A percentile compares a stretch with the other conserved stretches of the same genome.
phyloP scores from a whole-genome alignment of 176 grass and related monocot genomes.

The Phragmites australis region DNA sequence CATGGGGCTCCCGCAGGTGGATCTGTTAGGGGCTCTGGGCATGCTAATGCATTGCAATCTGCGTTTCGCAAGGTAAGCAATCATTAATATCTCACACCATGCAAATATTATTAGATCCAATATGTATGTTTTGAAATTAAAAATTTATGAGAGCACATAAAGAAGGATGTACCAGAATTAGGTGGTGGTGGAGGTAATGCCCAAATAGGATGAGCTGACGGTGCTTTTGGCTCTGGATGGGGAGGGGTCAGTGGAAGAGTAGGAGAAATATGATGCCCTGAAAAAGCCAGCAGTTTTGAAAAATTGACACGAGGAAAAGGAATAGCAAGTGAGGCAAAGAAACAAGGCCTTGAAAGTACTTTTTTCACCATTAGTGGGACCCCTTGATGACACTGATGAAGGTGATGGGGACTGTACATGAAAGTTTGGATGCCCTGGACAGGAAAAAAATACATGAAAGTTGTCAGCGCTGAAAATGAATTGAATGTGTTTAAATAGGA shows the following conservation, averaged over 20 bases:
- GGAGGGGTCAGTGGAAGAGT: constrained; percentile 54
- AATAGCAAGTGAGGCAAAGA: neutral
- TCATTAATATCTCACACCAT: neutral
- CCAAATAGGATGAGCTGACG: constrained; percentile 65
- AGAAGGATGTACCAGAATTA: constrained; percentile 59
- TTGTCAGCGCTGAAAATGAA: constrained; percentile 3
- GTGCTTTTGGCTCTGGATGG: constrained; percentile 46
- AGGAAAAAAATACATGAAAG: constrained; percentile 26
- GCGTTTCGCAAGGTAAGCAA: constrained; percentile 34
- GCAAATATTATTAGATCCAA: neutral
- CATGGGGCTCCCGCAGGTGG: constrained; percentile 75
- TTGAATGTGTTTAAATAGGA: neutral
- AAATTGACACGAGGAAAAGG: neutral
- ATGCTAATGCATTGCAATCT: constrained; percentile 85
- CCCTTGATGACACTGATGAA: constrained; percentile 39
- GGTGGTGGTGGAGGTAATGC: constrained; percentile 92
- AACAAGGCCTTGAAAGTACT: constrained; percentile 43
- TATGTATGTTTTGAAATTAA: neutral
- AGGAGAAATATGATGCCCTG: constrained; percentile 64
- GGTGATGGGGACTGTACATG: constrained; percentile 55
- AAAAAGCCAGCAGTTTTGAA: constrained; percentile 25
- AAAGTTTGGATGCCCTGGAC: constrained; percentile 44
- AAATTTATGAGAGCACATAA: neutral
- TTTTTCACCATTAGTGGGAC: constrained; percentile 46
- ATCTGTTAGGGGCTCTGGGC: constrained; percentile 78